Evolutionary conservation across 768 basidiomycete species (phyloP).

Genomic region (Exidia glandulosa): DNA sequence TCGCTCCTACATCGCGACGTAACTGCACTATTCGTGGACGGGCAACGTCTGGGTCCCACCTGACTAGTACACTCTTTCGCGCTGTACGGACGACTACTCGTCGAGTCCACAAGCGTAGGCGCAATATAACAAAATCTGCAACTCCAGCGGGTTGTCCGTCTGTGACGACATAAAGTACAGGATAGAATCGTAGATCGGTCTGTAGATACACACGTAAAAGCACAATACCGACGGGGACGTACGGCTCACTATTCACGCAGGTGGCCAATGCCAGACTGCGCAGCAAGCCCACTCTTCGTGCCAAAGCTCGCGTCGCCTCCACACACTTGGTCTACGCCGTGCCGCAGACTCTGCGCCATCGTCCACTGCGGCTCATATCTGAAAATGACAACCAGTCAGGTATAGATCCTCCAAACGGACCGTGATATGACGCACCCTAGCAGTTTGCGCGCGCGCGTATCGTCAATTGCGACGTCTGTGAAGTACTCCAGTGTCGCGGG

Average conservation of each 20-base stretch:
- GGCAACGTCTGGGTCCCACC: no score
- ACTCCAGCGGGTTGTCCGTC: no score
- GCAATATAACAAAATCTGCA: no score
- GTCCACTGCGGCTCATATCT: slow-evolving; percentile 24
- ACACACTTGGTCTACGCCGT: slow-evolving; percentile 23
- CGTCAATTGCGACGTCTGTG: slow-evolving; percentile 20
- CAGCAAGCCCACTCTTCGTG: neutral
- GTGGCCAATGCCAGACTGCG: neutral
- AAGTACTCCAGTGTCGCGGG: slow-evolving; percentile 23
- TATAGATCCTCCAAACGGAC: neutral
- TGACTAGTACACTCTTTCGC: no score
- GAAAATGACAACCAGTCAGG: neutral
- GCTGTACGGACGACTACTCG: no score
- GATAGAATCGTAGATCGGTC: no score
- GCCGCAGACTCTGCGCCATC: slow-evolving; percentile 20
- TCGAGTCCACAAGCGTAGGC: no score
- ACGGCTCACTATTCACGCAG: neutral
- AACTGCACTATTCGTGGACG: no score
- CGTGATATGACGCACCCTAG: slow-evolving; percentile 16
- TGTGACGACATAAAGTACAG: no score
- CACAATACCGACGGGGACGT: no score
- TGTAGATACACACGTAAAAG: no score
- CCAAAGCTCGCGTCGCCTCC: slow-evolving; percentile 11
- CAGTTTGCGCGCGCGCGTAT: slow-evolving; percentile 22
- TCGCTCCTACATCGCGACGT: no score